Evolutionary conservation across 805 yeast genomes (phyloP).

Genomic region (Huiozyma naganishii): DNA sequence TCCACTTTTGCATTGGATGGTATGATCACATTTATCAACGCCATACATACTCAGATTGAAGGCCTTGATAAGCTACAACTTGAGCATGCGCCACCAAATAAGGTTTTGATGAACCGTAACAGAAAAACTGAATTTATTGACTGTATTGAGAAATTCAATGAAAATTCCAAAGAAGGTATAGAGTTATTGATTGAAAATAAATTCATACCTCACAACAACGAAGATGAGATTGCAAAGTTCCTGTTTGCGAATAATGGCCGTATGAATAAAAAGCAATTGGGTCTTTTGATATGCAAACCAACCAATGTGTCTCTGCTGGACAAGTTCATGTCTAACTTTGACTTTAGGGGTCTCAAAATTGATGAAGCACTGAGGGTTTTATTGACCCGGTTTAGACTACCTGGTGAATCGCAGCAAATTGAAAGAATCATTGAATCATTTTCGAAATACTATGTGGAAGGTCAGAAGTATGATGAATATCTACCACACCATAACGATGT

Average conservation of each 20-base stretch:
- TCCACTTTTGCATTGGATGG: slow-evolving; percentile 94
- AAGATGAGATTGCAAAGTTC: slow-evolving; percentile 62
- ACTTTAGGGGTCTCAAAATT: slow-evolving; percentile 67
- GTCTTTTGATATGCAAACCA: slow-evolving; percentile 77
- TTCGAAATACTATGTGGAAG: slow-evolving; percentile 65
- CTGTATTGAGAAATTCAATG: slow-evolving; percentile 67
- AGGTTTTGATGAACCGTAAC: slow-evolving; percentile 26
- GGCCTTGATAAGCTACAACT: slow-evolving; percentile 14
- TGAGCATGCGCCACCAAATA: slow-evolving; percentile 15
- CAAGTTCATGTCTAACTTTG: slow-evolving; percentile 58
- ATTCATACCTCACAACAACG: slow-evolving; percentile 41
- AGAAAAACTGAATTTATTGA: slow-evolving; percentile 64
- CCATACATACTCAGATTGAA: slow-evolving; percentile 39
- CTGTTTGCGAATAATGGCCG: slow-evolving; percentile 70
- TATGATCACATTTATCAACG: slow-evolving; percentile 54
- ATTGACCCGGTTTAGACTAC: slow-evolving; percentile 75
- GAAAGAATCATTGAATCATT: slow-evolving; percentile 84
- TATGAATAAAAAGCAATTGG: slow-evolving; percentile 76
- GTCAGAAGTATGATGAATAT: slow-evolving; percentile 33
- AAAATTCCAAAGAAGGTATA: slow-evolving; percentile 68
- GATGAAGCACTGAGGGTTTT: slow-evolving; percentile 86
- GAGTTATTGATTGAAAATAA: slow-evolving; percentile 49
- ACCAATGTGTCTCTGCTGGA: slow-evolving; percentile 47
- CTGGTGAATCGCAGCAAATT: slow-evolving; percentile 96
- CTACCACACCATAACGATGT: neutral